Evolutionary conservation across 2,329 filamentous ascomycete genomes (phyloP), one percentile per base, ranked within the genome.

Genomic region (Didymella sp.): DNA sequence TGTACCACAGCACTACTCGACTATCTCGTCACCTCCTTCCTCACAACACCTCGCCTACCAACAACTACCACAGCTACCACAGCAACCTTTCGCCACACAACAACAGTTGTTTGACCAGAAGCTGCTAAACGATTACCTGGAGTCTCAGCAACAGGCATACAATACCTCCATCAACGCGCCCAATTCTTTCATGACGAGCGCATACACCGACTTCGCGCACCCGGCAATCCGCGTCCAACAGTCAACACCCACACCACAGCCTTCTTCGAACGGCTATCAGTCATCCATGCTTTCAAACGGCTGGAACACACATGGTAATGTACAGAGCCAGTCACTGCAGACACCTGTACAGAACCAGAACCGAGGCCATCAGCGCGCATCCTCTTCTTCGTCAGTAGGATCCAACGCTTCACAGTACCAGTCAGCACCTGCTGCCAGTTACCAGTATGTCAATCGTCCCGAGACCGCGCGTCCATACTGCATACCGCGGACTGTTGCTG

Each of bases 361-460:
- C 53, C 67, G 63, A 48, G 64, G 70, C 43, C 76, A 78, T 52
- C 74, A 77, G 55, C 73, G 76, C 59, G 71, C 72, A 28, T 71
- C 75, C 6, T 78, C 76, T 0, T 73, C 74, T 22, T 77, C 76
- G 15, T 77, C 76, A 30, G 68, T 72, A 67, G 74, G 68, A 51
- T 78, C 76, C 27, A 73, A 67, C 51, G 62, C 65, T 35, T 73
- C 73, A 44, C 73, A 71, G 47, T 76, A 73, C 46, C 73, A 74
- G 54, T 56, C 67, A 44, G 69, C 60, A 38, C 65, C 66, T 38
- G 58, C 72, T 12, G 41, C 63, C 49, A 60, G 46, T 42, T 79
- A 79, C 69, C 73, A 75, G 64, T 77, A 77, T 49, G 80, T 84
- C 64, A 78, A 78, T 56, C 75, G 75, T 61, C 67, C 77, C 62